Percentiles rank a stretch among this genome's conserved stretches.
Conservation (phyloP, 805 yeast genomes). For the Isabelozyma pseudorhagii region DNA sequence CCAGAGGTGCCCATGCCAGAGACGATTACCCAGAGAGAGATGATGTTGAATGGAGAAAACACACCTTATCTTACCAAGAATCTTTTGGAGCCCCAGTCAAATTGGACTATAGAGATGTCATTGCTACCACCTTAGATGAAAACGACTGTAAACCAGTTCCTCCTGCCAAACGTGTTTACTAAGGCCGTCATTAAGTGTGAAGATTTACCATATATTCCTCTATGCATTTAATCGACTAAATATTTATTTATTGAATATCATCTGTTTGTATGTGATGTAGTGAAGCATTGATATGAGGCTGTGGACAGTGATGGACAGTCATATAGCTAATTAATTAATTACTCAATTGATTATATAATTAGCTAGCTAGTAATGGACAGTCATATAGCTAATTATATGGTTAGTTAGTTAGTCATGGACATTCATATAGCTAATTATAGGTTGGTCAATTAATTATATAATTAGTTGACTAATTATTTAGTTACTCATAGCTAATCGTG, state of each 20-base stretch:
- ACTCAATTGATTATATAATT: too few relatives aligned
- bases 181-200: conserved; percentile 12
- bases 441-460: too few relatives aligned
- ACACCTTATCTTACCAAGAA: conserved; percentile 88
- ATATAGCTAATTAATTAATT: too few relatives aligned
- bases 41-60: conserved; percentile 97
- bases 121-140: conserved; percentile 81
- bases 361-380: too few relatives aligned
- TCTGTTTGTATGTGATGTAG: background rate
- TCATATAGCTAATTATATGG: too few relatives aligned
- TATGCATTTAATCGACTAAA: background rate
- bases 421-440: too few relatives aligned
- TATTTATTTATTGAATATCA: background rate
- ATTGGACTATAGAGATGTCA: conserved; percentile 84
- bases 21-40: conserved; percentile 97
- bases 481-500: too few relatives aligned
- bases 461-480: too few relatives aligned
- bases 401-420: too few relatives aligned
- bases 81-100: conserved; percentile 65
- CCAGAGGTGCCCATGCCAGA: conserved; percentile 99
- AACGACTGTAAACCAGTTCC: conserved; percentile 93
- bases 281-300: background rate
- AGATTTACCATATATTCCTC: background rate
- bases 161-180: conserved; percentile 94
- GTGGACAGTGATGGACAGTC: background rate